A percentile compares a stretch with the other conserved stretches of the same genome.
Evolutionary conservation across 2,329 filamentous ascomycete genomes (phyloP).

Genomic region (Apiospora sp.): DNA sequence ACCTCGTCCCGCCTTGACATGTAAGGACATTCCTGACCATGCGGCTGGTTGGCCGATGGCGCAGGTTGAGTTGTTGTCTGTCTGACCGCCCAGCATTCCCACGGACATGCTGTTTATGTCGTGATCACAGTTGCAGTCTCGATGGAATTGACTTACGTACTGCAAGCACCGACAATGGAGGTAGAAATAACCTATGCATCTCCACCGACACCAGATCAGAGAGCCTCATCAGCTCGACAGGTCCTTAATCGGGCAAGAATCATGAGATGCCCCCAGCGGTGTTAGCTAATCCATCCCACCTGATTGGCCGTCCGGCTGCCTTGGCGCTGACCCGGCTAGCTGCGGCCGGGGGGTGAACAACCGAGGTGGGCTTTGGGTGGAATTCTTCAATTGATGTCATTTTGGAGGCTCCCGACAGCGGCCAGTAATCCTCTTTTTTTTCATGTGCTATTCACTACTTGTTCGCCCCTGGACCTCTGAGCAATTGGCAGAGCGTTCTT

Average conservation of each 20-base stretch:
- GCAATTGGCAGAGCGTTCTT: conserved; percentile 15
- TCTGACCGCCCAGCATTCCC: neutral
- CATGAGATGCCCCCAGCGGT: conserved; percentile 3
- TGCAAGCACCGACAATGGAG: neutral
- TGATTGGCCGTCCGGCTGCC: neutral
- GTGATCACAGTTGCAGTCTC: neutral
- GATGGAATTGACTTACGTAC: neutral
- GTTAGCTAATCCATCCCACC: conserved; percentile 14
- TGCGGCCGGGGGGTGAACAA: conserved; percentile 12
- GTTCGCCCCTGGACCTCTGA: conserved; percentile 1
- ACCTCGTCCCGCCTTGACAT: neutral
- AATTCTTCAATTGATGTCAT: conserved; percentile 21
- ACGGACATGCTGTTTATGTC: neutral
- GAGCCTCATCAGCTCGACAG: neutral
- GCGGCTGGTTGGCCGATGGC: neutral
- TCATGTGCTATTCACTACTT: conserved; percentile 15
- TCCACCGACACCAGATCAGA: conserved; percentile 3
- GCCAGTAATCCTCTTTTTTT: conserved; percentile 11
- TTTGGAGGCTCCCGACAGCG: conserved; percentile 14
- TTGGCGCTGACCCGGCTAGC: conserved; percentile 7
- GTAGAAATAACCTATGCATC: neutral
- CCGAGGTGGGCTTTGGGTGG: conserved; percentile 1
- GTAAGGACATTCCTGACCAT: neutral
- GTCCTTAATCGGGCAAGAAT: conserved; percentile 16
- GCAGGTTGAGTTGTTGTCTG: neutral